Evolutionary conservation across 768 basidiomycete species (phyloP).

Genomic region (Lentinula boryana): DNA sequence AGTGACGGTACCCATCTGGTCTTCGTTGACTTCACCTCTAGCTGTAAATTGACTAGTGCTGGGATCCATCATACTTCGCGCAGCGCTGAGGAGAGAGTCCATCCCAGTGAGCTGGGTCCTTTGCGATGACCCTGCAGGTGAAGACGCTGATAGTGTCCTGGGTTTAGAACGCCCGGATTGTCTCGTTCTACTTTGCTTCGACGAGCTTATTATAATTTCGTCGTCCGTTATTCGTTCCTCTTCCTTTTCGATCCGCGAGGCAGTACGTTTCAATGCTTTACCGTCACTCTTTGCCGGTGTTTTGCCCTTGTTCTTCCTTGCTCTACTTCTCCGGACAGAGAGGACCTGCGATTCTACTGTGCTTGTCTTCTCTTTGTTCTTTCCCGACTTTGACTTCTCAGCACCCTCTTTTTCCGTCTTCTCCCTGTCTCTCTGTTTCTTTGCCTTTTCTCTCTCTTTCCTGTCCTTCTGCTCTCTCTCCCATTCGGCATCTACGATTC

Average conservation of each 20-base stretch:
- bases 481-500: conserved; percentile 36
- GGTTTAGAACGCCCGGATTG: background rate
- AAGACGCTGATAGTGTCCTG: background rate
- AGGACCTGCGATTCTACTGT: background rate
- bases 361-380: background rate
- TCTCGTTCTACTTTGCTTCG: background rate
- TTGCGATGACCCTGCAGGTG: conserved; percentile 19
- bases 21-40: conserved; percentile 10
- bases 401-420: background rate
- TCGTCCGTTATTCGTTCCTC: background rate
- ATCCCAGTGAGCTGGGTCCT: conserved; percentile 30
- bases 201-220: background rate
- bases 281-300: background rate
- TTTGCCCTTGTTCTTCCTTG: background rate
- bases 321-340: background rate
- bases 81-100: conserved; percentile 57
- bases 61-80: conserved; percentile 46
- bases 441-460: conserved; percentile 16
- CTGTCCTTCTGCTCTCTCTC: conserved; percentile 30
- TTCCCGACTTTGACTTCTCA: background rate
- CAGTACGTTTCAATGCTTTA: background rate
- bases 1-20: conserved; percentile 13
- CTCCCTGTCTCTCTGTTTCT: background rate
- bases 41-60: conserved; percentile 1
- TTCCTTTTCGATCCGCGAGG: background rate